Conservation (phyloP, 1,139 yeast genomes). For the Geotrichum aggregatum region DNA sequence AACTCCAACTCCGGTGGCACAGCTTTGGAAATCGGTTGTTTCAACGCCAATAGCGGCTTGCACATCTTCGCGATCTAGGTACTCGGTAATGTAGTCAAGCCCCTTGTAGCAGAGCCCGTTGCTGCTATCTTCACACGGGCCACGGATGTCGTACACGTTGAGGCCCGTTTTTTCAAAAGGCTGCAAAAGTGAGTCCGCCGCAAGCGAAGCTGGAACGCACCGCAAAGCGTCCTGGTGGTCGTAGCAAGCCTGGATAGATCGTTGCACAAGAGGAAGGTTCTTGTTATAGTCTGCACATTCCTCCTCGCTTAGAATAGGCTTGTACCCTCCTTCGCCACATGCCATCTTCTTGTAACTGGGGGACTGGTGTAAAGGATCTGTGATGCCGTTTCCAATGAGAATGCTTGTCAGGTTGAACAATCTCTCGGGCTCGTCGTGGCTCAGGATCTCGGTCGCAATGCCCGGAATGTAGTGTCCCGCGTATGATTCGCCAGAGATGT, state of each 20-base stretch:
- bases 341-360: slow-evolving; percentile 75
- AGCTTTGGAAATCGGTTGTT: slow-evolving; percentile 51
- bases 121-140: slow-evolving; percentile 46
- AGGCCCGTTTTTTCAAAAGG: slow-evolving; percentile 58
- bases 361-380: slow-evolving; percentile 68
- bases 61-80: slow-evolving; percentile 56
- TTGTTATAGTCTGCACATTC: slow-evolving; percentile 55
- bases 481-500: slow-evolving; percentile 83
- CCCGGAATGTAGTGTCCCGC: slow-evolving; percentile 86
- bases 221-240: slow-evolving; percentile 47
- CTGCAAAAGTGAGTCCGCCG: slow-evolving; percentile 60
- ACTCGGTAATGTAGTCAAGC: slow-evolving; percentile 52
- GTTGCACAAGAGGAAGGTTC: slow-evolving; percentile 53
- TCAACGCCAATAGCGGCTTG: slow-evolving; percentile 58
- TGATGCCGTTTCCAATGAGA: slow-evolving; percentile 78
- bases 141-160: slow-evolving; percentile 67
- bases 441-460: slow-evolving; percentile 69
- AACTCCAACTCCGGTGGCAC: slow-evolving; percentile 53
- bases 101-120: slow-evolving; percentile 56
- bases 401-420: slow-evolving; percentile 65
- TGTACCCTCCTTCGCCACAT: slow-evolving; percentile 76
- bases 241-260: slow-evolving; percentile 53
- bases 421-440: slow-evolving; percentile 48
- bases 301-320: slow-evolving; percentile 57
- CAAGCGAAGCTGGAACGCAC: slow-evolving; percentile 65